A percentile compares a stretch with the other conserved stretches of the same genome.
phyloP scores from a whole-genome alignment of 73 alveolate genomes.

The Urostyla sp. region DNA sequence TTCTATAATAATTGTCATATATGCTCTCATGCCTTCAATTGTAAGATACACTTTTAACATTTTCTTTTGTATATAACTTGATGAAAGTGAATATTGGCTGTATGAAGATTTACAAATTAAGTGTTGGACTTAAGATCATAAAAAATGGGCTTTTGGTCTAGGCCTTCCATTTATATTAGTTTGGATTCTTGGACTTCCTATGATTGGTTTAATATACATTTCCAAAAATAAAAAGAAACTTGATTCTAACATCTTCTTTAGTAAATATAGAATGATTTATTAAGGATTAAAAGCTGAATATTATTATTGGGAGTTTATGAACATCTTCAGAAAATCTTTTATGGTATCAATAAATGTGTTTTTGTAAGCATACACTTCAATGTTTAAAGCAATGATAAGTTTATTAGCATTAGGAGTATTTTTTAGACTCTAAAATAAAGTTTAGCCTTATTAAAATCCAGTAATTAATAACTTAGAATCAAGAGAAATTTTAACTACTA shows the following conservation, averaged over 20 bases:
- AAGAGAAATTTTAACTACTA: neutral
- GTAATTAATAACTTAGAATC: neutral
- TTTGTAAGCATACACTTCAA: neutral
- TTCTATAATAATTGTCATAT: neutral
- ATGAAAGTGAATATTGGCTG: slow-evolving; percentile 40
- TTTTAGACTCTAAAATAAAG: neutral
- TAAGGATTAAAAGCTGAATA: neutral
- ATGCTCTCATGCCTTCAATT: neutral
- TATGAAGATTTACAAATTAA: slow-evolving; percentile 8
- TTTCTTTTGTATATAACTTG: neutral
- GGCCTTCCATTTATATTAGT: slow-evolving; percentile 43
- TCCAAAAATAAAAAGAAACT: neutral
- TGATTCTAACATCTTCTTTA: neutral
- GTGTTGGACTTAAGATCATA: slow-evolving; percentile 47
- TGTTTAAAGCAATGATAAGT: neutral
- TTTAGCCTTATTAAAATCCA: neutral
- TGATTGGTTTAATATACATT: neutral
- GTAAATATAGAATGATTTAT: neutral
- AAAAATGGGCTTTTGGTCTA: slow-evolving; percentile 1
- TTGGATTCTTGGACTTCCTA: slow-evolving; percentile 61
- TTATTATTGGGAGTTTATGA: slow-evolving; percentile 14
- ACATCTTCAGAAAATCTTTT: neutral
- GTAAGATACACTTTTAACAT: neutral
- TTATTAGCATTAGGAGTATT: neutral
- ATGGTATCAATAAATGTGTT: neutral